phyloP scores from a whole-genome alignment of 108 stramenopile species.

The Cyclotella cryptica region DNA sequence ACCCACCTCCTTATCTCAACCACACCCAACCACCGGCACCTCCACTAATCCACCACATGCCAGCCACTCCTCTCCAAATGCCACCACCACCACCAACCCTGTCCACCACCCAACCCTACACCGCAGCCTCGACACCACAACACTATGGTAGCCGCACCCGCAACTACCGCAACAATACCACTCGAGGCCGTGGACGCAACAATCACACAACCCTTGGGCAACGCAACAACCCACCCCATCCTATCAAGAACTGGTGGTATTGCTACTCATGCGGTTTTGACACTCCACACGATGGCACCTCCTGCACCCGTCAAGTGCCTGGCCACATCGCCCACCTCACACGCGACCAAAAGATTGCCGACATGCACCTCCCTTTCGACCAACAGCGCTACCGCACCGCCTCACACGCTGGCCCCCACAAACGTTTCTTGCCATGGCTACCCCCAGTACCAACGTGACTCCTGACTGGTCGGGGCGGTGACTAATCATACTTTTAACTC shows the following conservation, averaged over 20 bases:
- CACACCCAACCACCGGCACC: background rate
- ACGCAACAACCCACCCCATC: background rate
- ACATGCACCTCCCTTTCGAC: background rate
- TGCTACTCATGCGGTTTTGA: background rate
- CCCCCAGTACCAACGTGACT: background rate
- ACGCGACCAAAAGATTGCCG: background rate
- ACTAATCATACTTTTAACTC: background rate
- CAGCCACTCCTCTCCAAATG: background rate
- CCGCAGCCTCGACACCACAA: background rate
- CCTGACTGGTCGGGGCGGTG: background rate
- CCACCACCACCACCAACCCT: background rate
- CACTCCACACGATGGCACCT: background rate
- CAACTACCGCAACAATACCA: background rate
- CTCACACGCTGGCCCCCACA: background rate
- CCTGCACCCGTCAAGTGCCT: background rate
- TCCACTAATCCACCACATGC: background rate
- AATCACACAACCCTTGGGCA: background rate
- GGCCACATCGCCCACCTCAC: background rate
- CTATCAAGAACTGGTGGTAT: conserved; percentile 4
- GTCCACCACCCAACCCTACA: background rate
- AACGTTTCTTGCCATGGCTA: background rate
- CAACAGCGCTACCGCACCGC: background rate
- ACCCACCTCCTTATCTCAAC: no score
- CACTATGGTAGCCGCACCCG: background rate
- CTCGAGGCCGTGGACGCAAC: background rate